Evolutionary conservation across 2,329 filamentous ascomycete genomes (phyloP), one percentile per base, ranked within the genome.

Genomic region (Alternaria ventricosa): DNA sequence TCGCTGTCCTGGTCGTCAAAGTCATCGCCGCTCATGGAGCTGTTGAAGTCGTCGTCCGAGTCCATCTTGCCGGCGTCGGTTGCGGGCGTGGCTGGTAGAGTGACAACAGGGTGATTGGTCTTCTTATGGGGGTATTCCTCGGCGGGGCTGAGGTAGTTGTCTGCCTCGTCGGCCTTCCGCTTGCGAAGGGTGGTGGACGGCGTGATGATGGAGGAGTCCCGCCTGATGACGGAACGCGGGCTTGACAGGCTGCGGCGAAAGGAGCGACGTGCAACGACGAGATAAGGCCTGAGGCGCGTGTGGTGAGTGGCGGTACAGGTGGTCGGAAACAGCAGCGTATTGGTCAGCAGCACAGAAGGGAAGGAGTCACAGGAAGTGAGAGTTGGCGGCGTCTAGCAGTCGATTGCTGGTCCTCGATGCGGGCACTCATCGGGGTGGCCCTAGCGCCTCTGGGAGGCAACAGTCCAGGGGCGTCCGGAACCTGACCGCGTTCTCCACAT

Each of bases 31-130:
- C 92, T 95, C 72, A 90, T 86, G 76, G 90, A 89, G 73, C 92
- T 96, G 87, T 96, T 91, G 80, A 94, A 94, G 64, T 97, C 95
- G 76, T 97, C 94, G 74, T 98, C 95, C 9, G 94, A 97, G 83
- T 97, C 94, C 94, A 97, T 97, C 68, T 84, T 87, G 79, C 78
- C 82, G 36, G 74, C 70, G 66, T 70, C 73, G 51, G 77, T 77
- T 43, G 71, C 69, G 57, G 77, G 78, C 27, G 76, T 80, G 51
- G 72, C 75, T 57, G 75, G 77, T 12, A 77, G 74, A 51, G 67
- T 63, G 56, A 64, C 55, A 53, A 62, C 43, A 22, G 61, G 43
- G 25, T 66, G 54, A 50, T 74, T 65, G 28, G 70, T 60, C 58
- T 73, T 71, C 67, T 78, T 80, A 63, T 75, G 77, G 30, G 67